Percentiles rank a stretch among this genome's conserved stretches.
Conservation (phyloP, 306 rosid genomes). For the Cercis canadensis region DNA sequence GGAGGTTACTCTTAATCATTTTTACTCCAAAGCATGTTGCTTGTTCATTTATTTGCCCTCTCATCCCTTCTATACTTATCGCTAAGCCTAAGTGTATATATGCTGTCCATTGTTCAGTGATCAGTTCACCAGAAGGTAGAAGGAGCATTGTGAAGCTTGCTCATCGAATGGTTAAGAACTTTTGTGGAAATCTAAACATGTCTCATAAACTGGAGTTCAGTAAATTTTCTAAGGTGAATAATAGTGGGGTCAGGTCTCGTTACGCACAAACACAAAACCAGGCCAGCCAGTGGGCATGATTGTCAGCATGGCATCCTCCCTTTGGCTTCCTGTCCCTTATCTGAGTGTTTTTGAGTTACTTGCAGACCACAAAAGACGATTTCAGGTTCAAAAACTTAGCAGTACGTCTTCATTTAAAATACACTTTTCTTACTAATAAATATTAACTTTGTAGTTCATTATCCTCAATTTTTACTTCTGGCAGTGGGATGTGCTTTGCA, state of each 20-base stretch:
- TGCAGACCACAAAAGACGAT: constrained; percentile 45
- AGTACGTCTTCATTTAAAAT: neutral
- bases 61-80: too few species aligned
- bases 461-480: neutral
- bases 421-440: too few species aligned
- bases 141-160: constrained; percentile 54
- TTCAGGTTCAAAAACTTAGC: constrained; percentile 51
- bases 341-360: constrained; percentile 50
- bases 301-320: constrained; percentile 54
- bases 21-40: neutral
- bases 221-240: constrained; percentile 42
- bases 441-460: neutral
- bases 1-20: constrained; percentile 41
- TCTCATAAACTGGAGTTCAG: constrained; percentile 51
- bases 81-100: too few species aligned
- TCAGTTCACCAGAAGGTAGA: constrained; percentile 43
- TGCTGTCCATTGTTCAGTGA: constrained; percentile 37
- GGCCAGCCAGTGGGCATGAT: constrained; percentile 59
- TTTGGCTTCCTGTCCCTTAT: constrained; percentile 62
- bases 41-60: too few species aligned
- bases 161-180: constrained; percentile 65
- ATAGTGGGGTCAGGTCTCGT: constrained; percentile 45
- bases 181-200: constrained; percentile 54
- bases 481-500: constrained; percentile 75
- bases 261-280: constrained; percentile 40